phyloP scores from a whole-genome alignment of 495 filamentous ascomycete species.

The Aspergillus funiculosus region DNA sequence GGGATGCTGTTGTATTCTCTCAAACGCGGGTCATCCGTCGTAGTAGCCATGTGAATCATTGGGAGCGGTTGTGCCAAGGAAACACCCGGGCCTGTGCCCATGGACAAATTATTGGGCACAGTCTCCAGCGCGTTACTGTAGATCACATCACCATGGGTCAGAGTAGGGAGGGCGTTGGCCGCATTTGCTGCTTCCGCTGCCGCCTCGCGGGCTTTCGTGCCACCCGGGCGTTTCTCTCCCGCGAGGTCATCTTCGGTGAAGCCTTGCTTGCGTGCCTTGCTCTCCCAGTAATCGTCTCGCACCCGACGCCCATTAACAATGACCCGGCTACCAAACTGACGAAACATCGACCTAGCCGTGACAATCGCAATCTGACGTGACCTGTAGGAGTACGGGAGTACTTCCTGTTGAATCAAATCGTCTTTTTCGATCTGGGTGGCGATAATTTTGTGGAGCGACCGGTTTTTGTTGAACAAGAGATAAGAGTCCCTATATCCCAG shows the following conservation, averaged over 20 bases:
- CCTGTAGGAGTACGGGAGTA: constrained; percentile 94
- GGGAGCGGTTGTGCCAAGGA: constrained; percentile 62
- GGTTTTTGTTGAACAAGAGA: constrained; percentile 97
- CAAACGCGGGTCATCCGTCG: constrained; percentile 69
- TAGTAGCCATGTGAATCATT: constrained; percentile 75
- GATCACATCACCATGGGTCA: constrained; percentile 65
- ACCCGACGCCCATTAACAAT: constrained; percentile 86
- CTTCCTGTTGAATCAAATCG: constrained; percentile 89
- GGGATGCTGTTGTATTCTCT: constrained; percentile 79
- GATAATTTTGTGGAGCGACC: constrained; percentile 96
- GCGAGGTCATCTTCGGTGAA: constrained; percentile 97
- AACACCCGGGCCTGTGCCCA: constrained; percentile 57
- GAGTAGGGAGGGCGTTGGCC: constrained; percentile 47
- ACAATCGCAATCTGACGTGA: constrained; percentile 98
- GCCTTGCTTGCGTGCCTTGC: constrained; percentile 92
- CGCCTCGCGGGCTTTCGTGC: constrained; percentile 79
- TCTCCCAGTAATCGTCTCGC: constrained; percentile 97
- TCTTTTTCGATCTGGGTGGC: constrained; percentile 95
- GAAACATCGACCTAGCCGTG: constrained; percentile 97
- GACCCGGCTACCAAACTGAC: constrained; percentile 95
- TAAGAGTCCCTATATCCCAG: constrained; percentile 96
- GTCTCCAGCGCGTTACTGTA: constrained; percentile 72
- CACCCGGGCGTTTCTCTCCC: constrained; percentile 93
- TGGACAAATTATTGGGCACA: constrained; percentile 61
- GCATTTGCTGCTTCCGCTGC: constrained; percentile 41